Base-by-base conservation (phyloP, 2,329 filamentous ascomycete species). In the Colletotrichum sp. region DNA sequence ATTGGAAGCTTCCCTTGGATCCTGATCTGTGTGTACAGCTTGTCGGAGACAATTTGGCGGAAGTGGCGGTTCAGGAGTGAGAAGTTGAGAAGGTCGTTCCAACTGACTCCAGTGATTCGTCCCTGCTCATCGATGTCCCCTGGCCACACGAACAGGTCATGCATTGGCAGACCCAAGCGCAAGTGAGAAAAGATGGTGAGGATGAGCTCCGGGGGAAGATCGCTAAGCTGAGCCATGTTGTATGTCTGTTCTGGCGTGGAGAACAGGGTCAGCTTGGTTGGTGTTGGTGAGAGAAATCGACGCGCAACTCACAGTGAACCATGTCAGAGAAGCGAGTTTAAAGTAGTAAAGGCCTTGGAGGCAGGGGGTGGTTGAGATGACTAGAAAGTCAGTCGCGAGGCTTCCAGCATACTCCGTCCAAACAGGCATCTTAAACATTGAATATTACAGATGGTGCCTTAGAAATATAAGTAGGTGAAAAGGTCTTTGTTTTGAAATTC, bases 161-260 rank as follows among this genome's bases (percentile, higher is more conserved):
- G 52, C 52, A 26, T 57, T 26, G 52, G 21, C 52, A 24, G 52
- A 1, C 52, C 24, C 13, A 26, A 15, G 5, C 24, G 52, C 12
- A 26, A 26, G 21, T 57, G 21, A 24, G 7, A 24, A 18, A 57
- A 57, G 21, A 57, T 26, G 7, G 12, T 2, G 0, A 57, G 13
- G 21, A 57, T 18, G 21, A 57, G 52, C 52, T 57, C 52, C 21
- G 52, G 21, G 1, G 52, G 52, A 8, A 57, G 52, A 8, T 57
- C 21, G 52, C 52, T 0, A 9, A 57, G 52, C 2, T 57, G 52
- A 26, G 13, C 52, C 52, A 57, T 57, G 13, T 4, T 26, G 52
- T 0, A 26, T 0, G 52, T 16, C 6, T 1, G 21, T 5, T 2
- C 24, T 24, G 52, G 12, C 2, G 1, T 57, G 52, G 12, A 16